phyloP scores from a whole-genome alignment of 2,329 filamentous ascomycete species.

The Aspergillus uvarum region DNA sequence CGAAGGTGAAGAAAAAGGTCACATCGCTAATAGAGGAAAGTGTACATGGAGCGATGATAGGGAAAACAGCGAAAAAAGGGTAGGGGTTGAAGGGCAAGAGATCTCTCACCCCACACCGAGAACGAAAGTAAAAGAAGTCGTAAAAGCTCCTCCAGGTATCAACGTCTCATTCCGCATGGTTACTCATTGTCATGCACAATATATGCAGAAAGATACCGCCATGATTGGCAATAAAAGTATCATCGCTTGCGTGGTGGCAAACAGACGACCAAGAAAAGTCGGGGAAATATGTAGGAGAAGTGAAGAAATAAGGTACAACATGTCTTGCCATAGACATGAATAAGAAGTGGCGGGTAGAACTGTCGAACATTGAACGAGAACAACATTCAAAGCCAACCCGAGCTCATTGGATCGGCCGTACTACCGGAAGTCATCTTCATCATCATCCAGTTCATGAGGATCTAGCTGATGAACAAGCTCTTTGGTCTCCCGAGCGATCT shows the following conservation, averaged over 20 bases:
- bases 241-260: not conserved
- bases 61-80: slow-evolving; percentile 2
- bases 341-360: not conserved
- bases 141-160: slow-evolving; percentile 22
- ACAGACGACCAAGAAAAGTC: not conserved
- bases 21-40: slow-evolving; percentile 14
- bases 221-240: not conserved
- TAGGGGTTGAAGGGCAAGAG: slow-evolving; percentile 1
- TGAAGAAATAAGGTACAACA: slow-evolving; percentile 7
- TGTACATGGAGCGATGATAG: slow-evolving; percentile 5
- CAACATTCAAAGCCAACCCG: slow-evolving; percentile 1
- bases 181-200: slow-evolving; percentile 29
- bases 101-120: slow-evolving; percentile 10
- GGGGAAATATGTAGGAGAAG: slow-evolving; percentile 6
- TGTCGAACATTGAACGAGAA: slow-evolving; percentile 1
- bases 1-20: not conserved
- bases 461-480: slow-evolving; percentile 61
- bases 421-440: slow-evolving; percentile 44
- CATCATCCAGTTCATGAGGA: slow-evolving; percentile 33
- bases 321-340: not conserved
- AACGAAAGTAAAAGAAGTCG: slow-evolving; percentile 13
- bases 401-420: slow-evolving; percentile 6
- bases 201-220: slow-evolving; percentile 12
- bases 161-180: slow-evolving; percentile 28
- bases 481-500: slow-evolving; percentile 79